Evolutionary conservation across 345 rosid species (phyloP).

Genomic region (Melaleuca alternifolia): DNA sequence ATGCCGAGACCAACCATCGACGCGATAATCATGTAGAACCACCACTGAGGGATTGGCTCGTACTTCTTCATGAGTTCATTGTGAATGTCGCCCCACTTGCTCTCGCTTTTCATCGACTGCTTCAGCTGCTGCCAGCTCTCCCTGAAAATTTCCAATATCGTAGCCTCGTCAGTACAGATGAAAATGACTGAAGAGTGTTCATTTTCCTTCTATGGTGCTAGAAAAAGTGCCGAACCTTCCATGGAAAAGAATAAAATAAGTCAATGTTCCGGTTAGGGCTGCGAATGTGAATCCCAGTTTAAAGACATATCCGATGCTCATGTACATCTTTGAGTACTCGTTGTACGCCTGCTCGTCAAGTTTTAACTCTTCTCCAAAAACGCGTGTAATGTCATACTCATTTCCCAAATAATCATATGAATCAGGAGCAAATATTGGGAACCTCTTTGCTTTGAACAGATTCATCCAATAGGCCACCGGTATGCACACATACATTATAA

Average conservation of each 20-base stretch:
- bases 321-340: neutral
- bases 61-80: conserved; percentile 33
- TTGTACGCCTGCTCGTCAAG: neutral
- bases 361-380: neutral
- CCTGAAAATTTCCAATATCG: neutral
- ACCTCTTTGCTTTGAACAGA: neutral
- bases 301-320: neutral
- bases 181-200: neutral
- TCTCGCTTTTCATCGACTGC: neutral
- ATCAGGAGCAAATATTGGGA: neutral
- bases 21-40: conserved; percentile 15
- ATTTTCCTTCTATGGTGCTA: neutral
- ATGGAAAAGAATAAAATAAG: neutral
- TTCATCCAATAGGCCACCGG: conserved; percentile 1
- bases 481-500: neutral
- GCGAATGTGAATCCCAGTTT: neutral
- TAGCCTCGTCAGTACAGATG: no score
- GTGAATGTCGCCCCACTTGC: conserved; percentile 18
- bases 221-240: neutral
- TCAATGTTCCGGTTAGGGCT: neutral
- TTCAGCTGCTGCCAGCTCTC: conserved; percentile 12
- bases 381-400: neutral
- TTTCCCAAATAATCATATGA: neutral
- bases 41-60: conserved; percentile 26
- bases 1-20: conserved; percentile 1